A percentile compares a stretch with the other conserved stretches of the same genome.
Conservation (phyloP, 2,329 filamentous ascomycete genomes). For the Rhinocladiella similis region DNA sequence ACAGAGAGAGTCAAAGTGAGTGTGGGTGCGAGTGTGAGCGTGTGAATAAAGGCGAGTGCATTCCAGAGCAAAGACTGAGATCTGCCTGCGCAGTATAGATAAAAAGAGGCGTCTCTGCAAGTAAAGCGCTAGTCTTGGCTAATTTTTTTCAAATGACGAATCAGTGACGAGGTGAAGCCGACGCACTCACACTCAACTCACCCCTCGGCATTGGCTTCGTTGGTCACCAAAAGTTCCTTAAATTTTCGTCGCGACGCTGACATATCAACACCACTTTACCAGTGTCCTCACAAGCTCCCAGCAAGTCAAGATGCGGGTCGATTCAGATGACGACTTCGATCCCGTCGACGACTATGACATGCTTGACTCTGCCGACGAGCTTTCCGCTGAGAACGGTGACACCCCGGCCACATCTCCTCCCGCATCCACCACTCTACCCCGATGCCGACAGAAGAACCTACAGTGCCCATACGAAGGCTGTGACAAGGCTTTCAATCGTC, state of each 20-base stretch:
- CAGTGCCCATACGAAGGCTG: slow-evolving; percentile 74
- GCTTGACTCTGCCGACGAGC: slow-evolving; percentile 8
- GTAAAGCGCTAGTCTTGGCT: no score
- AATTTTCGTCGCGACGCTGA: slow-evolving; percentile 7
- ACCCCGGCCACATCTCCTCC: slow-evolving; percentile 31
- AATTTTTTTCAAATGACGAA: no score
- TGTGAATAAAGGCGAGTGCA: neutral
- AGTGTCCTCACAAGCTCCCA: slow-evolving; percentile 4
- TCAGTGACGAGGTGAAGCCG: no score
- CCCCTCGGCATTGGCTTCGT: no score
- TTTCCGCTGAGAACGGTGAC: slow-evolving; percentile 14
- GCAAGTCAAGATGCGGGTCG: slow-evolving; percentile 21
- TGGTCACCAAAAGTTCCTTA: no score
- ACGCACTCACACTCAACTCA: no score
- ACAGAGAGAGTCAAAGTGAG: neutral
- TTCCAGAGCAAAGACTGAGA: neutral
- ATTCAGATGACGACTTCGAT: slow-evolving; percentile 25
- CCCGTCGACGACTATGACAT: slow-evolving; percentile 16
- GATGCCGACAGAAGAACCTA: slow-evolving; percentile 74
- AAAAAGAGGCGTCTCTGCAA: no score
- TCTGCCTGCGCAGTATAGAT: no score
- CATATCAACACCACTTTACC: slow-evolving; percentile 3
- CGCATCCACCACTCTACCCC: slow-evolving; percentile 34
- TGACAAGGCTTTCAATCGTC: slow-evolving; percentile 82
- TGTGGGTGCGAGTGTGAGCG: no score